Evolutionary conservation across 129 eudicot species (phyloP).

Genomic region (Artemisia tridentata): DNA sequence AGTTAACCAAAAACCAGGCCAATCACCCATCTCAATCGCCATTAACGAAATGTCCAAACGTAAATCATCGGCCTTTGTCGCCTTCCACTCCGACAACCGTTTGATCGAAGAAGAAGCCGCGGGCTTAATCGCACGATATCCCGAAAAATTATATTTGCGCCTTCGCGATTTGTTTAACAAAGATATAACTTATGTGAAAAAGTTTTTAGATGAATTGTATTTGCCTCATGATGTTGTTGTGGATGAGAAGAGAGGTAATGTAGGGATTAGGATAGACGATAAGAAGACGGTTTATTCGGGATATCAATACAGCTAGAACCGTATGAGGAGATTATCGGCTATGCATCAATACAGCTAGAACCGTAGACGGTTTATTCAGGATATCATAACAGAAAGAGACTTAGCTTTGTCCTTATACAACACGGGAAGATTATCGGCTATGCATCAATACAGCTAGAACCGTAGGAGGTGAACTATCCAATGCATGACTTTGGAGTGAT

Average conservation of each 20-base stretch:
- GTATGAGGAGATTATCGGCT: too few species aligned
- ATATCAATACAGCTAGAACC: too few species aligned
- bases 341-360: too few species aligned
- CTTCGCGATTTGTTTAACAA: constrained; percentile 64
- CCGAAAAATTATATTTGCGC: constrained; percentile 65
- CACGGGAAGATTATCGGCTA: too few species aligned
- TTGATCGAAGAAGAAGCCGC: constrained; percentile 91
- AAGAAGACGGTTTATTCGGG: constrained; percentile 51
- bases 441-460: too few species aligned
- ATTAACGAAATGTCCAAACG: constrained; percentile 98
- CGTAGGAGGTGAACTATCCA: too few species aligned
- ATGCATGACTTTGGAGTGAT: too few species aligned
- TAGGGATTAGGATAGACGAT: constrained; percentile 51
- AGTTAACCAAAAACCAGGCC: constrained; percentile 89
- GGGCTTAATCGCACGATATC: constrained; percentile 72
- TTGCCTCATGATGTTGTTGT: constrained; percentile 50
- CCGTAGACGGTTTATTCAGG: too few species aligned
- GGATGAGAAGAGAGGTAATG: constrained; percentile 43
- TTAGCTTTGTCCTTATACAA: too few species aligned
- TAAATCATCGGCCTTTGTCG: constrained; percentile 75
- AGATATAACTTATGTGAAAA: constrained; percentile 34
- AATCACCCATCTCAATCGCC: constrained; percentile 86
- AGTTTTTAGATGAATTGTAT: constrained; percentile 40
- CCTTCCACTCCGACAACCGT: constrained; percentile 66
- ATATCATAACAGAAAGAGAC: too few species aligned